A percentile compares a stretch with the other conserved stretches of the same genome.
These are phyloP conservation scores for Clonostachys rhizophaga DNA, from an alignment of 2,329 filamentous ascomycete genomes.

Conservation along the genomic window DNA sequence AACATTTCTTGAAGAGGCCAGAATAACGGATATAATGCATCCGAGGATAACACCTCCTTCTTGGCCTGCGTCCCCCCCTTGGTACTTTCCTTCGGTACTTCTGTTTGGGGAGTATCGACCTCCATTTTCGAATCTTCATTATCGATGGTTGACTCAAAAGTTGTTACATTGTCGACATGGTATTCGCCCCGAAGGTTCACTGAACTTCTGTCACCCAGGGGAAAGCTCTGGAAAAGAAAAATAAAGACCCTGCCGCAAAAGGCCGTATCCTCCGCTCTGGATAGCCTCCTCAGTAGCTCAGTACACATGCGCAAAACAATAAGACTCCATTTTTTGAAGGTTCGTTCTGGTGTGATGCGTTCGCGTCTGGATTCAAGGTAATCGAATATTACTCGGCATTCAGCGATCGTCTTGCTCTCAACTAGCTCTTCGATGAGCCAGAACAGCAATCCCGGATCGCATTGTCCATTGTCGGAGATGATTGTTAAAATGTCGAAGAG, in stretches of 20 bases:
- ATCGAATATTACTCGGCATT: slow-evolving; percentile 87
- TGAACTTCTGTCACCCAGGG: slow-evolving; percentile 91
- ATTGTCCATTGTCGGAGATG: slow-evolving; percentile 75
- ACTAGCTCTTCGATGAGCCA: slow-evolving; percentile 92
- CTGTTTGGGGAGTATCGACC: slow-evolving; percentile 48
- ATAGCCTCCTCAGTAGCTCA: slow-evolving; percentile 86
- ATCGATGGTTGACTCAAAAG: slow-evolving; percentile 53
- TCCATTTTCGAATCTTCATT: slow-evolving; percentile 49
- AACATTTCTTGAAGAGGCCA: slow-evolving; percentile 93
- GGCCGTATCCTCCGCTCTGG: slow-evolving; percentile 92
- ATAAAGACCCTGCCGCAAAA: slow-evolving; percentile 98
- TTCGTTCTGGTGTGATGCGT: slow-evolving; percentile 71
- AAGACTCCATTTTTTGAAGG: slow-evolving; percentile 75
- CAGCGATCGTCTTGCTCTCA: slow-evolving; percentile 91
- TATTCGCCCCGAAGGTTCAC: slow-evolving; percentile 96
- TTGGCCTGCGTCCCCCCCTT: slow-evolving; percentile 28
- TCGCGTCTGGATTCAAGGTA: slow-evolving; percentile 93
- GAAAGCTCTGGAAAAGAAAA: slow-evolving; percentile 97
- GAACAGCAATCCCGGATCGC: slow-evolving; percentile 76
- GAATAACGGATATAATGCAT: slow-evolving; percentile 82
- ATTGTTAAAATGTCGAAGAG: slow-evolving; percentile 87
- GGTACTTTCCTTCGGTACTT: slow-evolving; percentile 21
- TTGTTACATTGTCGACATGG: slow-evolving; percentile 90
- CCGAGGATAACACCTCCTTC: slow-evolving; percentile 46
- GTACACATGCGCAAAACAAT: slow-evolving; percentile 94